Evolutionary conservation across 2,329 filamentous ascomycete species (phyloP), one percentile per base, ranked within the genome.

Genomic region (Colletotrichum siamense): DNA sequence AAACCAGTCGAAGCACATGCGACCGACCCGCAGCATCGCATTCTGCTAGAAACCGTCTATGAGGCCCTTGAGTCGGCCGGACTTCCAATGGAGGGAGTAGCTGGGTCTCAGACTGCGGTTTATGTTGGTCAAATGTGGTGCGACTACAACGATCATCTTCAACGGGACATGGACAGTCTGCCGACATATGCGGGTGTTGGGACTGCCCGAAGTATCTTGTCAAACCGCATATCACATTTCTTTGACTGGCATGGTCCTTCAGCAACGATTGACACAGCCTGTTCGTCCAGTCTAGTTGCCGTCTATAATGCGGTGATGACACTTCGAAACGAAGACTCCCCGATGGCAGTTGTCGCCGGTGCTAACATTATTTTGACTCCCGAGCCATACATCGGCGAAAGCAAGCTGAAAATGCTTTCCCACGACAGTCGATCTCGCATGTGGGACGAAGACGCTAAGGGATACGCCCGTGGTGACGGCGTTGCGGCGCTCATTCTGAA

Each of bases 401-500:
- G 34, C 36, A 74, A 74, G 24, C 30, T 74, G n/a, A 63, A 59
- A 16, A 74, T 74, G 71, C 66, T 74, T 6, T 69, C 64, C 8
- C 57, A 28, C 22, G 66, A 59, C 16, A 83, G 84, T 13, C 78
- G 80, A 16, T 84, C 79, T 65, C 80, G 81, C 9, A 86, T 86
- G 82, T 89, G 84, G 82, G 86, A 89, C 77, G 82, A 79, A 4
- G 80, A 80, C 3, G 90, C 88, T 0, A 82, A 90, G 77, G 90
- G 90, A 1, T 91, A 91, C 78, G 88, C 84, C 6, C 84, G 90
- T 0, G 90, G 89, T 10, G 90, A 92, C 59, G 90, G 89, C 3
- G 79, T 89, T 9, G 87, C 85, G 1, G 81, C 83, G 0, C 77
- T 91, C 0, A 79, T 90, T 1, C 76, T 92, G 7, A 92, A 91